Percentiles rank a stretch among this genome's conserved stretches.
These are phyloP conservation scores for Alternaria infectoria DNA, from an alignment of 2,329 filamentous ascomycete species.

Conservation along the genomic window DNA sequence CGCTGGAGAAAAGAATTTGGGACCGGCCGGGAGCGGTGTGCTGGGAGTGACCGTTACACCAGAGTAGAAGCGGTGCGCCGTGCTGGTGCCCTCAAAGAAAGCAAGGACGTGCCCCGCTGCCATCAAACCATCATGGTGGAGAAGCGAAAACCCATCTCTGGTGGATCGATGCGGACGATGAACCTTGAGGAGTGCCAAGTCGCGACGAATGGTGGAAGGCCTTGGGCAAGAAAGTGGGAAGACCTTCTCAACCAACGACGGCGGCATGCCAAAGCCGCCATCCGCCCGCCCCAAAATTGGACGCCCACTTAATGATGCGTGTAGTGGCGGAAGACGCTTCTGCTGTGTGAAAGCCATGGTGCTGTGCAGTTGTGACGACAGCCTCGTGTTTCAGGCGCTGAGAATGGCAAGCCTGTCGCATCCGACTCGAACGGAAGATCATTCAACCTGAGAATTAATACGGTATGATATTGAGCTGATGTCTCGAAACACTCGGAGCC, in stretches of 20 bases:
- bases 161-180: background rate
- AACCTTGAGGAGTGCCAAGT: conserved; percentile 13
- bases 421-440: background rate
- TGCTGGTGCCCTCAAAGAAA: conserved; percentile 24
- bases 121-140: conserved; percentile 35
- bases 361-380: background rate
- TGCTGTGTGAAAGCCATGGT: background rate
- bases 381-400: background rate
- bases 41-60: conserved; percentile 31
- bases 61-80: conserved; percentile 30
- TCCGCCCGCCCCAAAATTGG: conserved; percentile 7
- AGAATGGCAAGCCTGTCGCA: background rate
- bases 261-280: conserved; percentile 7
- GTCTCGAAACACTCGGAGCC: conserved; percentile 12
- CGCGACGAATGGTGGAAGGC: conserved; percentile 7
- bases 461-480: background rate
- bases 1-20: conserved; percentile 6
- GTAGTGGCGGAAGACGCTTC: background rate
- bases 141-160: conserved; percentile 20
- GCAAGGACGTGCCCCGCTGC: conserved; percentile 14
- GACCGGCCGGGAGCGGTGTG: conserved; percentile 35
- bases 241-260: conserved; percentile 4
- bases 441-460: background rate
- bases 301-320: background rate
- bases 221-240: conserved; percentile 18